A percentile compares a stretch with the other conserved stretches of the same genome.
These are phyloP conservation scores for Beta lomatogona DNA, from an alignment of 179 eudicot genomes.

Conservation along the genomic window DNA sequence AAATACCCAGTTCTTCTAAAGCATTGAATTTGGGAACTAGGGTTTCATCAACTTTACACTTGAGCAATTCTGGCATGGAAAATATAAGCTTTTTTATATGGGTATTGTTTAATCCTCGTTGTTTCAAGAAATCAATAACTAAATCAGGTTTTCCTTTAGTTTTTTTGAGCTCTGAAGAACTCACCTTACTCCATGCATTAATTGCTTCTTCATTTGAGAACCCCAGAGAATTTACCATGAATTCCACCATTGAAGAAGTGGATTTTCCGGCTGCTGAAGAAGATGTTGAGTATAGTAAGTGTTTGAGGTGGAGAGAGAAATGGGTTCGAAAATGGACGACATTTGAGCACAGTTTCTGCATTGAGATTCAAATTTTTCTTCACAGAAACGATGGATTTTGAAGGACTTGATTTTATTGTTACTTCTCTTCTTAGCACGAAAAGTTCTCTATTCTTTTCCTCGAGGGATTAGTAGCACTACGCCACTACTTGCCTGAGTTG, in stretches of 20 bases:
- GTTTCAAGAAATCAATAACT: slow-evolving; percentile 24
- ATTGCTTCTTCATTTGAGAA: slow-evolving; percentile 18
- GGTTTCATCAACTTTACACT: slow-evolving; percentile 19
- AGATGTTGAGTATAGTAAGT: slow-evolving; percentile 16
- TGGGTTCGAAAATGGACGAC: slow-evolving; percentile 3
- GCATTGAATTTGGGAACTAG: slow-evolving; percentile 27
- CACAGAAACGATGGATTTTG: not conserved
- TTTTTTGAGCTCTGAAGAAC: not conserved
- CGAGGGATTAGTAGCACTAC: too few relatives aligned
- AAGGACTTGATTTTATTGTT: not conserved
- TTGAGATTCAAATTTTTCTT: not conserved
- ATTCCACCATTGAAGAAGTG: not conserved
- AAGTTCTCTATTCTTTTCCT: too few relatives aligned
- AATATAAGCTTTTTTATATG: slow-evolving; percentile 20
- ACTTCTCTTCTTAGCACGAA: too few relatives aligned
- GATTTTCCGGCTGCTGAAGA: not conserved
- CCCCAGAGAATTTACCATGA: slow-evolving; percentile 15
- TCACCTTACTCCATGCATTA: slow-evolving; percentile 17
- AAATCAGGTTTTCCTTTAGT: slow-evolving; percentile 8
- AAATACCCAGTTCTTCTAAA: slow-evolving; percentile 27
- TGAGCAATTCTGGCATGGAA: slow-evolving; percentile 20
- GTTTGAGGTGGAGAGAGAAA: slow-evolving; percentile 17
- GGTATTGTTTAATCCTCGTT: slow-evolving; percentile 20
- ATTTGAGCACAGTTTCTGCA: slow-evolving; percentile 23
- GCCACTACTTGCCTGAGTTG: too few relatives aligned